Evolutionary conservation across 2,329 filamentous ascomycete genomes (phyloP).

Genomic region (Amphichorda felina): DNA sequence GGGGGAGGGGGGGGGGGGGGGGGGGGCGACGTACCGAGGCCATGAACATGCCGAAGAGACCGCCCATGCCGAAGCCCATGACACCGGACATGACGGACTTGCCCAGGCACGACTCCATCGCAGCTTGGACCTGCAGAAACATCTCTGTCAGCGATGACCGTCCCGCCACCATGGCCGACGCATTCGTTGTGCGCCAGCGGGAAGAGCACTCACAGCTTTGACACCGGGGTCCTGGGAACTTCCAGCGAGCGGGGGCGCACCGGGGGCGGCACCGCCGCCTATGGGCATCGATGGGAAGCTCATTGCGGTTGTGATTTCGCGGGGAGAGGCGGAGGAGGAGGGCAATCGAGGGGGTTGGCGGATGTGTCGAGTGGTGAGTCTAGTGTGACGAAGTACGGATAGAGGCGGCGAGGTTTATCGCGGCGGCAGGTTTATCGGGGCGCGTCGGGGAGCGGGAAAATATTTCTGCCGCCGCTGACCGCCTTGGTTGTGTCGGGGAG

Average conservation of each 20-base stretch:
- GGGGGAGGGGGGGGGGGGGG: conserved; percentile 2
- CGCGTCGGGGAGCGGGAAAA: conserved; percentile 8
- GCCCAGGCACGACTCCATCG: conserved; percentile 85
- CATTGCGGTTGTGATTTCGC: conserved; percentile 9
- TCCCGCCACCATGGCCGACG: background rate
- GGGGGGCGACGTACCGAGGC: conserved; percentile 58
- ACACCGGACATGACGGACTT: conserved; percentile 85
- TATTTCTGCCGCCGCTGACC: conserved; percentile 28
- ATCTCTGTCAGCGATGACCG: background rate
- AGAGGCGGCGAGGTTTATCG: too few relatives aligned
- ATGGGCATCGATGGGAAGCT: conserved; percentile 23
- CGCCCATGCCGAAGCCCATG: conserved; percentile 90
- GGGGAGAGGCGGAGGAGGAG: too few relatives aligned
- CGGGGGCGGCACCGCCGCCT: conserved; percentile 9
- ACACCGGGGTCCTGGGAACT: conserved; percentile 37
- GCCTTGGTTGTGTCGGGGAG: conserved; percentile 10
- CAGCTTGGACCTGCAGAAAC: conserved; percentile 54
- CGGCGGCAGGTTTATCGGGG: conserved; percentile 8
- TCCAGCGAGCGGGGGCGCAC: conserved; percentile 10
- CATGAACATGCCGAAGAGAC: conserved; percentile 96
- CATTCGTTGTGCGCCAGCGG: background rate
- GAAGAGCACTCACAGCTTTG: conserved; percentile 27
- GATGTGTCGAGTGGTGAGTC: too few relatives aligned
- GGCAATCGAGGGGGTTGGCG: too few relatives aligned
- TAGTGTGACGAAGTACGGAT: too few relatives aligned